Conservation (phyloP, 2,329 filamentous ascomycete species). For the Apiospora aurea region DNA sequence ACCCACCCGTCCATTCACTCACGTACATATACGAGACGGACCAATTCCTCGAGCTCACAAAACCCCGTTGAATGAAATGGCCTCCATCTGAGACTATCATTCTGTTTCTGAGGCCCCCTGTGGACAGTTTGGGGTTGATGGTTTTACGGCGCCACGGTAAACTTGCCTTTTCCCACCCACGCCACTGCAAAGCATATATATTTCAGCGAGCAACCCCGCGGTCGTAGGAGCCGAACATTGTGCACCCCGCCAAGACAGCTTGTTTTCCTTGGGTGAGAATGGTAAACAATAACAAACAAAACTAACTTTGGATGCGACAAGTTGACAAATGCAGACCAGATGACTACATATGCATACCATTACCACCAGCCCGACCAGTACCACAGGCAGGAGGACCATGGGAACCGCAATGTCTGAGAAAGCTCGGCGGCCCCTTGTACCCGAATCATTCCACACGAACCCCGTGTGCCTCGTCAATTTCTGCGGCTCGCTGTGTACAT, state of each 20-base stretch:
- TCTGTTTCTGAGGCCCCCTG: neutral
- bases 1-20: neutral
- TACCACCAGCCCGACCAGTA: neutral
- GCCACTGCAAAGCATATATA: neutral
- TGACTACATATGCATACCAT: neutral
- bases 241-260: neutral
- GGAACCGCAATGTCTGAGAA: neutral
- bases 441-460: neutral
- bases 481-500: neutral
- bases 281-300: neutral
- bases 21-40: neutral
- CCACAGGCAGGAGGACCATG: neutral
- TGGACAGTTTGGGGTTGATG: neutral
- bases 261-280: neutral
- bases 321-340: neutral
- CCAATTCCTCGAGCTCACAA: too few species aligned
- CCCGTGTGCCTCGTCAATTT: neutral
- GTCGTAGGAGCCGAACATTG: neutral
- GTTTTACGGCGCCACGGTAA: neutral
- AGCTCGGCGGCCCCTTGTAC: neutral
- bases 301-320: neutral
- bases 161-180: neutral
- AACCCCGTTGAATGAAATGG: neutral
- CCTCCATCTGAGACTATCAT: neutral
- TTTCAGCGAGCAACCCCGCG: neutral